These are phyloP conservation scores for Grigorovia jiainica DNA, from an alignment of 805 yeast species.

Conservation along the genomic window DNA sequence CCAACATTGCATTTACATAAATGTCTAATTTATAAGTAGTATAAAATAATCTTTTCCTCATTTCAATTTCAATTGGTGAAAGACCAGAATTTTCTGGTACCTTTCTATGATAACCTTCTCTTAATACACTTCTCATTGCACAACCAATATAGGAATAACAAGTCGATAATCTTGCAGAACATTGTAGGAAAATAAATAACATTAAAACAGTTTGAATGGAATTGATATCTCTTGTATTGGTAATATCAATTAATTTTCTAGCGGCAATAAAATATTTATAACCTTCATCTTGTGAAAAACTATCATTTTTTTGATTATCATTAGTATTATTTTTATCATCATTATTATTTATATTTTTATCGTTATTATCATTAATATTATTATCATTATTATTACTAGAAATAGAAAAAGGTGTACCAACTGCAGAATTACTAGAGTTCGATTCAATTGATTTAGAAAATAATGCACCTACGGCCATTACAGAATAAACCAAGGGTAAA, in stretches of 20 bases:
- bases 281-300: conserved; percentile 45
- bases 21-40: conserved; percentile 86
- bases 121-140: conserved; percentile 73
- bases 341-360: not conserved
- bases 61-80: conserved; percentile 68
- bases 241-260: conserved; percentile 71
- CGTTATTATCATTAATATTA: not conserved
- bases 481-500: conserved; percentile 72
- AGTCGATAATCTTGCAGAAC: conserved; percentile 75
- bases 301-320: not conserved
- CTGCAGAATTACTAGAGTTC: not conserved
- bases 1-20: conserved; percentile 81
- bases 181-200: conserved; percentile 79
- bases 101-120: conserved; percentile 78
- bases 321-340: not conserved
- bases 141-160: conserved; percentile 89
- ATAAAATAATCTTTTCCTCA: conserved; percentile 78
- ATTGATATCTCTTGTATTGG: conserved; percentile 73
- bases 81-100: conserved; percentile 40
- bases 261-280: conserved; percentile 81
- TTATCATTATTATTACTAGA: not conserved
- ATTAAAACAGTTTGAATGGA: conserved; percentile 81
- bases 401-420: not conserved
- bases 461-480: conserved; percentile 78
- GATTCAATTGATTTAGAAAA: conserved; percentile 36